These are phyloP conservation scores for Cudoniella acicularis DNA, from an alignment of 495 filamentous ascomycete species.

Conservation along the genomic window DNA sequence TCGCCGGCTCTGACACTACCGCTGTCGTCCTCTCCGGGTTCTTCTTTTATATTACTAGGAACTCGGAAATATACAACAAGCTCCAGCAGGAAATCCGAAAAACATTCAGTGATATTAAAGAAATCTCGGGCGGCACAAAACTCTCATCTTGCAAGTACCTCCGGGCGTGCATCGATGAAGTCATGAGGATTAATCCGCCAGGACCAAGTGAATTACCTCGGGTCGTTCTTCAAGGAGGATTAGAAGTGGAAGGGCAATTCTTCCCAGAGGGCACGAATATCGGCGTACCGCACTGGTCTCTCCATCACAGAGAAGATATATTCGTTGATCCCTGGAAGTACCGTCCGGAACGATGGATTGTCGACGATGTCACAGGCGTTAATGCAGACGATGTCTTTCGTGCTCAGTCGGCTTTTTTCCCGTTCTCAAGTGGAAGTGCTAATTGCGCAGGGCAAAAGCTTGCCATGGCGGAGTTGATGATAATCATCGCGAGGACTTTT, in stretches of 20 bases:
- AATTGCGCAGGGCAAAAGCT: neutral
- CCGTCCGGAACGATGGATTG: constrained; percentile 38
- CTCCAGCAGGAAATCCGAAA: neutral
- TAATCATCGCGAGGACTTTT: neutral
- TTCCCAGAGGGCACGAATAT: neutral
- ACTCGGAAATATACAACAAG: neutral
- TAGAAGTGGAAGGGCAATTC: neutral
- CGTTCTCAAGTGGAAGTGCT: neutral
- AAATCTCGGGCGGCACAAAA: constrained; percentile 7
- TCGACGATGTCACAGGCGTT: constrained; percentile 46
- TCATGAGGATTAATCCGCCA: constrained; percentile 28
- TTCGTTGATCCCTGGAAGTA: constrained; percentile 46
- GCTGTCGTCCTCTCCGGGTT: constrained; percentile 25
- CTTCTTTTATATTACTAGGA: constrained; percentile 31
- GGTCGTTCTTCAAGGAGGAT: neutral
- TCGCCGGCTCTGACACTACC: constrained; percentile 39
- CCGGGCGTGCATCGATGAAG: constrained; percentile 29
- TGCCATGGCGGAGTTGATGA: neutral
- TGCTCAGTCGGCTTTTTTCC: constrained; percentile 27
- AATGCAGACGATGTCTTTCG: constrained; percentile 68
- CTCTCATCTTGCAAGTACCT: constrained; percentile 31
- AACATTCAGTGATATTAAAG: neutral
- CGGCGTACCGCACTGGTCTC: neutral
- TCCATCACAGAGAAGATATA: too few species aligned
- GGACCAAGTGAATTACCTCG: neutral